Evolutionary conservation across 2,329 filamentous ascomycete species (phyloP).

Genomic region (Ramularia endophylla): DNA sequence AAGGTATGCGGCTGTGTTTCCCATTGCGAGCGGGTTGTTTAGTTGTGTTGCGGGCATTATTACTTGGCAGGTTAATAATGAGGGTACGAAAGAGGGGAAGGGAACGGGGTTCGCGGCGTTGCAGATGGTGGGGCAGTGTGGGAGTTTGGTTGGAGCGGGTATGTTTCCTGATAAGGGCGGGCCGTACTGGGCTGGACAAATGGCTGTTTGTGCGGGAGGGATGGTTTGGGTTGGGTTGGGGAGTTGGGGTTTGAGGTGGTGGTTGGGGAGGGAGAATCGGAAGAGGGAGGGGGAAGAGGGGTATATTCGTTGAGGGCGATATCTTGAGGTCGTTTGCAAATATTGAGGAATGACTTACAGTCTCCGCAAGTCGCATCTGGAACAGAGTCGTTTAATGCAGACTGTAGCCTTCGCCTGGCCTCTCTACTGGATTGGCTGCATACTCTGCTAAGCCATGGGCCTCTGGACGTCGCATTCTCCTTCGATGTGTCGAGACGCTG

Average conservation of each 20-base stretch:
- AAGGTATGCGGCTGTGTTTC: conserved; percentile 71
- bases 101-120: conserved; percentile 74
- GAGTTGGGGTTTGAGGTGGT: conserved; percentile 37
- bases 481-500: too few relatives aligned
- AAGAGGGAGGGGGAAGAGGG: too few relatives aligned
- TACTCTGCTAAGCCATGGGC: too few relatives aligned
- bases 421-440: too few relatives aligned
- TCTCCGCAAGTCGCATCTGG: too few relatives aligned
- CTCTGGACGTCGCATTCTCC: too few relatives aligned
- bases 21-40: conserved; percentile 76
- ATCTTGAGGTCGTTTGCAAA: too few relatives aligned
- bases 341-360: too few relatives aligned
- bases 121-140: conserved; percentile 75
- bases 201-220: conserved; percentile 45
- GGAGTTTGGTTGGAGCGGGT: conserved; percentile 55
- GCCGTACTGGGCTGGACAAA: conserved; percentile 45
- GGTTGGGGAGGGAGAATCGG: conserved; percentile 34
- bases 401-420: too few relatives aligned
- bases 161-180: conserved; percentile 48
- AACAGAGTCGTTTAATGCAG: too few relatives aligned
- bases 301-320: too few relatives aligned
- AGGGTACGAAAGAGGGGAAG: conserved; percentile 60
- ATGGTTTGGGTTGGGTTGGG: conserved; percentile 45
- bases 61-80: conserved; percentile 86
- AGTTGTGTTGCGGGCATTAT: conserved; percentile 77